Evolutionary conservation across 1,139 yeast species (phyloP).

Genomic region (Lodderomyces parapsilosis): DNA sequence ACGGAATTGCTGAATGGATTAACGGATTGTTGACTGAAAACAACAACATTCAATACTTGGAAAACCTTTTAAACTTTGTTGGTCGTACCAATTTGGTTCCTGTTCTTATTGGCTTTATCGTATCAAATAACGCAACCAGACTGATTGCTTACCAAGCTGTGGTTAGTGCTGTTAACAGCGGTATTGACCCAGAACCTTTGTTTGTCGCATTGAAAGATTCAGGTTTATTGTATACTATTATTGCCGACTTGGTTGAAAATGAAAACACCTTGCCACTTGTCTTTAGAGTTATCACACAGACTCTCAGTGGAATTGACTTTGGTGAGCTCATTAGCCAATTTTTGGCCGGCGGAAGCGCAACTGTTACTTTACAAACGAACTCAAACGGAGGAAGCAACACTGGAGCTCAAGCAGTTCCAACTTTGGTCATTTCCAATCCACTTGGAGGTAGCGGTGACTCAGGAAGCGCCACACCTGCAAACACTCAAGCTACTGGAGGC

Average conservation of each 20-base stretch:
- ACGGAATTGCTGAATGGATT: conserved; percentile 32
- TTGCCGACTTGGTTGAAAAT: conserved; percentile 27
- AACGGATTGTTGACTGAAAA: conserved; percentile 25
- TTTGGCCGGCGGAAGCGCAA: conserved; percentile 5
- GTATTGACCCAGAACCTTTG: conserved; percentile 27
- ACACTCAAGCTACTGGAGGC: background rate
- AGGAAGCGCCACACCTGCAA: background rate
- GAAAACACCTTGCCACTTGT: conserved; percentile 29
- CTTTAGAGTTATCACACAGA: conserved; percentile 21
- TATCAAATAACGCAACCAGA: conserved; percentile 27
- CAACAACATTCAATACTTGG: conserved; percentile 25
- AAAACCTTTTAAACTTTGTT: conserved; percentile 24
- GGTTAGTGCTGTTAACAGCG: conserved; percentile 18
- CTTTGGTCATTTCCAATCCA: background rate
- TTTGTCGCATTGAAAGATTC: conserved; percentile 35
- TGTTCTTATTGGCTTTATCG: conserved; percentile 22
- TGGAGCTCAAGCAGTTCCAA: background rate
- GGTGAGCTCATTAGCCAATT: conserved; percentile 6
- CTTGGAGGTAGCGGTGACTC: conserved; percentile 1
- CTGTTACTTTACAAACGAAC: conserved; percentile 1
- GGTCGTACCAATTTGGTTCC: conserved; percentile 28
- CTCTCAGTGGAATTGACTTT: conserved; percentile 14
- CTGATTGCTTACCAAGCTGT: conserved; percentile 19
- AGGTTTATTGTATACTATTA: conserved; percentile 30
- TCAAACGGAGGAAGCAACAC: conserved; percentile 1